A percentile compares a stretch with the other conserved stretches of the same genome.
Conservation (phyloP, 2,329 filamentous ascomycete genomes). For the Microascus cirrosus region DNA sequence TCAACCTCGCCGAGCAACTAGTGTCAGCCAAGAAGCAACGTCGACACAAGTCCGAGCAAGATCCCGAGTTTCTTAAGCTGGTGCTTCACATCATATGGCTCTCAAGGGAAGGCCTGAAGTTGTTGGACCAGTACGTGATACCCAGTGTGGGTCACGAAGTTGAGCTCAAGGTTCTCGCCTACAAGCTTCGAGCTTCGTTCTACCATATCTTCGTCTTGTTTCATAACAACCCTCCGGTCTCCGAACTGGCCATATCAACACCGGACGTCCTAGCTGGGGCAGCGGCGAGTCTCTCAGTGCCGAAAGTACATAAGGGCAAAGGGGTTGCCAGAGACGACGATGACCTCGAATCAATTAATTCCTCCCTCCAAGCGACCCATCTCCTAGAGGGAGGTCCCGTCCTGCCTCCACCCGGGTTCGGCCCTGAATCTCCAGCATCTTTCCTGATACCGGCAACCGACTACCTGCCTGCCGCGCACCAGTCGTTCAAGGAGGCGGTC, state of each 20-base stretch:
- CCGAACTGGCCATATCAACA: slow-evolving; percentile 42
- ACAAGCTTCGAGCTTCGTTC: slow-evolving; percentile 87
- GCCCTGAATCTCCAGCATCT: slow-evolving; percentile 21
- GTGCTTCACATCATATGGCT: slow-evolving; percentile 92
- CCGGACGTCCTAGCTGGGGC: slow-evolving; percentile 28
- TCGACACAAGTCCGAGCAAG: slow-evolving; percentile 65
- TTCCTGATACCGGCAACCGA: slow-evolving; percentile 72
- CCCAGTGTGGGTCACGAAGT: slow-evolving; percentile 69
- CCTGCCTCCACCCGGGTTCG: slow-evolving; percentile 43
- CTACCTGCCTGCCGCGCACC: slow-evolving; percentile 72
- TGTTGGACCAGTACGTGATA: slow-evolving; percentile 79
- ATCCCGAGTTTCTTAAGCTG: slow-evolving; percentile 70
- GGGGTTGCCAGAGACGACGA: slow-evolving; percentile 31
- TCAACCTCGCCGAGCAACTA: slow-evolving; percentile 76
- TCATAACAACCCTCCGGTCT: slow-evolving; percentile 77
- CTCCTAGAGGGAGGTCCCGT: slow-evolving; percentile 49
- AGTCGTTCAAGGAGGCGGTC: slow-evolving; percentile 70
- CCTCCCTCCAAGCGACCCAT: slow-evolving; percentile 36
- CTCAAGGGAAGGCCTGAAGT: slow-evolving; percentile 76
- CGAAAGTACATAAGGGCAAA: slow-evolving; percentile 35
- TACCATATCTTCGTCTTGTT: slow-evolving; percentile 96
- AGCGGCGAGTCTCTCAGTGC: slow-evolving; percentile 17
- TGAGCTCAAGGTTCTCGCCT: slow-evolving; percentile 80
- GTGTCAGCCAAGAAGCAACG: slow-evolving; percentile 74
- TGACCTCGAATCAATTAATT: slow-evolving; percentile 29